Percentiles rank a stretch among this genome's conserved stretches.
Evolutionary conservation across 2,329 filamentous ascomycete species (phyloP).

Genomic region (Apiospora aurea): DNA sequence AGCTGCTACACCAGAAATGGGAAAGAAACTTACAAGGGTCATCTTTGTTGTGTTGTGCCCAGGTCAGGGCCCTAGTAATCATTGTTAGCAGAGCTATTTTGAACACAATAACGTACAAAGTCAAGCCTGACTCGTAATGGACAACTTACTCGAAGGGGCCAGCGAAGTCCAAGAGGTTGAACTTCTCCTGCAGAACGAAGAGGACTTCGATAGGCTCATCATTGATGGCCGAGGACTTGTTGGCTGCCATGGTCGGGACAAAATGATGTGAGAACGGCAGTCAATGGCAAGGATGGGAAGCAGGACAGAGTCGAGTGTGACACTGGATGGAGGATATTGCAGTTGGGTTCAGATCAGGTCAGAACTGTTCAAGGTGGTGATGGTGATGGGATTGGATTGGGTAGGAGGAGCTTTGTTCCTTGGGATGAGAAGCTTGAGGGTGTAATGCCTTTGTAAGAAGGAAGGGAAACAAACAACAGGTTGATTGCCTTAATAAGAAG

Average conservation of each 20-base stretch:
- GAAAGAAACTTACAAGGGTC: constrained; percentile 55
- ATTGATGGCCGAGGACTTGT: constrained; percentile 64
- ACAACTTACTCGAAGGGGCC: constrained; percentile 49
- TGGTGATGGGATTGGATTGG: not conserved
- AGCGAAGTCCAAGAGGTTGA: constrained; percentile 65
- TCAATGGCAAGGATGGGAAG: not conserved
- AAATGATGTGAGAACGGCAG: not conserved
- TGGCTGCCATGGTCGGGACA: constrained; percentile 29
- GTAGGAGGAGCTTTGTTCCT: constrained; percentile 5
- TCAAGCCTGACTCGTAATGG: not conserved
- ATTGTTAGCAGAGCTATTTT: not conserved
- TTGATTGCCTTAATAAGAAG: constrained; percentile 10
- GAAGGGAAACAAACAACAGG: constrained; percentile 10
- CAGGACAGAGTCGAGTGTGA: constrained; percentile 8
- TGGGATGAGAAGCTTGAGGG: constrained; percentile 16
- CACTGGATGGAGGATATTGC: constrained; percentile 4
- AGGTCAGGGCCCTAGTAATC: constrained; percentile 55
- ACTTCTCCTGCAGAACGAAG: constrained; percentile 66
- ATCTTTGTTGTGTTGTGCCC: constrained; percentile 60
- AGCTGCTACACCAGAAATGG: constrained; percentile 26
- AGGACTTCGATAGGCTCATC: constrained; percentile 68
- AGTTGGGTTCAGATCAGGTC: not conserved
- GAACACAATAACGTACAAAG: not conserved
- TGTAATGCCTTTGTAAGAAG: constrained; percentile 4
- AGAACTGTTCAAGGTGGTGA: not conserved